Evolutionary conservation across 2,329 filamentous ascomycete genomes (phyloP), one percentile per base, ranked within the genome.

Genomic region (Penicillium sp.): DNA sequence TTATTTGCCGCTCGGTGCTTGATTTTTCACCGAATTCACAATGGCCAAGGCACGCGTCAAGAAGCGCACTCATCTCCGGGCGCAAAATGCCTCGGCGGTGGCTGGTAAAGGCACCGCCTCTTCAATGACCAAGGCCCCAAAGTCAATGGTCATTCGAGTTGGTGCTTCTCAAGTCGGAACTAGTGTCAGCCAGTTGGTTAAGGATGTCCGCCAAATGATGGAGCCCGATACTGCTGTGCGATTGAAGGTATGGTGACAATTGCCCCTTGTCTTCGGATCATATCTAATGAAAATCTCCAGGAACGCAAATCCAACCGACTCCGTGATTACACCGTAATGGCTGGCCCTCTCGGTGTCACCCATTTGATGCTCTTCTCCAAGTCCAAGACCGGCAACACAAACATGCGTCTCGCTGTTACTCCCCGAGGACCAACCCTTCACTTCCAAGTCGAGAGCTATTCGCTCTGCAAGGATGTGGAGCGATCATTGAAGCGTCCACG

Each of bases 131-230:
- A 87, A 88, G 67, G 85, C 88, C 56, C 95, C 95, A 37, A 97
- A 97, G 84, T 96, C 91, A 76, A 97, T 99, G 94, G 94, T 99
- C 61, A 97, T 99, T 78, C 91, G 95, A 70, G 93, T 97, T 72
- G 95, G 95, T 71, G 94, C 93, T 70, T 91, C 93, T 72, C 92
- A 97, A 75, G 92, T 99, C 56, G 95, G 95, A 61, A 88, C 92
- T 62, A 96, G 91, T 76, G 86, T 99, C 71, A 94, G 90, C 76
- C 93, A 98, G 80, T 83, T 99, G 70, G 93, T 94, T 24, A 89
- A 91, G 70, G 95, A 99, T 81, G 91, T 98, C 62, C 89, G 95
- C 71, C 85, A 85, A 59, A 94, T 98, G 81, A 96, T 99, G 93
- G 93, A 98, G 79, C 95, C 95, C 0, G 91, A 93, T 58, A 99